Evolutionary conservation across 805 yeast species (phyloP), one percentile per base, ranked within the genome.

Genomic region (Helenozyma baotianmanensis): DNA sequence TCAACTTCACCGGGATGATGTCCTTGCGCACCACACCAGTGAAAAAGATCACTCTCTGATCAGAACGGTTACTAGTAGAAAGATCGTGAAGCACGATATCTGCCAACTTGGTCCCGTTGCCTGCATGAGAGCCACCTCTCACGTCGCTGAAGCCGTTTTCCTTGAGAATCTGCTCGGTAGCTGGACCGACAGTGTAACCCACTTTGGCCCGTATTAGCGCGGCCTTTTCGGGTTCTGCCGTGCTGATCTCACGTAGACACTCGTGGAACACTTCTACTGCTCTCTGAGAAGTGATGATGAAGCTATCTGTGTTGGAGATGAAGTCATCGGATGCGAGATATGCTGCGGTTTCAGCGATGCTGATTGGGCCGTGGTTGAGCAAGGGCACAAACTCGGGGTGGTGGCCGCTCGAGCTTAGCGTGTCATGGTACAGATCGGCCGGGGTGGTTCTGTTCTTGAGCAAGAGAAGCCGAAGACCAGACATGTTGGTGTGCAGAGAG

Each of bases 161-260:
- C 2, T 52, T 39, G 9, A 90, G 55, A 12, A 82, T 75, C 11
- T 64, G 62, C 13, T 71, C 72, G 0, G 97, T 90, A 0, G 95
- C 88, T 1, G 96, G 96, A 0, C 97, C 97, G 5, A 90, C 96
- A 0, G 96, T 86, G 50, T 79, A 90, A 0, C 82, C 80, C 0
- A 79, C 74, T 45, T 77, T 78, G 3, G 42, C 33, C 6, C 74
- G 51, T 1, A 79, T 60, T 1, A 30, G 33, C 2, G 33, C 21
- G 3, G 6, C 52, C 23, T 24, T 25, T 10, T 23, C 30, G 5
- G 45, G 35, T 38, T 51, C 27, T 28, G 25, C 7, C 29, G 39
- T 1, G 29, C 47, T 7, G n/a, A 65, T 45, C 9, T 38, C 36
- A 0, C 43, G 39, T 5, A 80, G 58, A 10, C 73, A 53, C 23